Base-by-base conservation (phyloP, 768 basidiomycete genomes). In the Nidularia pulvinata region DNA sequence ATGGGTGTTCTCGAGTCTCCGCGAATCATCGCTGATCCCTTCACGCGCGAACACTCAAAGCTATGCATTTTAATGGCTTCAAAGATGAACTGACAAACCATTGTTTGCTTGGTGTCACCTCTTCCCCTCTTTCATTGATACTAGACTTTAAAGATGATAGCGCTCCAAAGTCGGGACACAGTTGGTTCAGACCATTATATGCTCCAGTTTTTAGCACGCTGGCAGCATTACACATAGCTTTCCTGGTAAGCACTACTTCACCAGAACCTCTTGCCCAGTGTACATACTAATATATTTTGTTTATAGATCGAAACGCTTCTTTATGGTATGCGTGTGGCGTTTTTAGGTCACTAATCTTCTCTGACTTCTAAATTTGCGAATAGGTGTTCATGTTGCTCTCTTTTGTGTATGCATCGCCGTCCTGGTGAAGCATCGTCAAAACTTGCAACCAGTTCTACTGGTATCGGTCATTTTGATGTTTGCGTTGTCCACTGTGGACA, bases 401-500 rank as follows among this genome's bases (percentile, higher is more conserved):
- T 57, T 57, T 39, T 36, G 33, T 5, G 50, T 57, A 22, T 50
- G 48, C 22, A 46, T 54, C 34, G 39, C 48, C 37, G 33, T 61
- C 34, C 47, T 55, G 7, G 32, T 45, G n/a, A n/a, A 7, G 30
- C 33, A 50, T 42, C 22, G 54, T 22, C 44, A 44, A 9, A 46
- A 48, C n/a, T 14, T 22, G 45, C 48, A 55, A 13, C 50, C 36
- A 39, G 46, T 57, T 36, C 46, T 57, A 7, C 34, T 59, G 16
- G 42, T 19, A 34, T 51, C 56, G 6, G 46, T 55, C 0, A 34
- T 49, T 13, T 44, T 42, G 19, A 52, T 59, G 53, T 54, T 59
- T 25, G 47, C 34, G 22, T 35, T 59, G n/a, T 54, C 59, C 7
- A 57, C 59, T 1, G 54, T 51, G 16, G 59, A 59, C 45, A 55